Conservation (phyloP, 352 stramenopile species). For the Phytophthora multivora region DNA sequence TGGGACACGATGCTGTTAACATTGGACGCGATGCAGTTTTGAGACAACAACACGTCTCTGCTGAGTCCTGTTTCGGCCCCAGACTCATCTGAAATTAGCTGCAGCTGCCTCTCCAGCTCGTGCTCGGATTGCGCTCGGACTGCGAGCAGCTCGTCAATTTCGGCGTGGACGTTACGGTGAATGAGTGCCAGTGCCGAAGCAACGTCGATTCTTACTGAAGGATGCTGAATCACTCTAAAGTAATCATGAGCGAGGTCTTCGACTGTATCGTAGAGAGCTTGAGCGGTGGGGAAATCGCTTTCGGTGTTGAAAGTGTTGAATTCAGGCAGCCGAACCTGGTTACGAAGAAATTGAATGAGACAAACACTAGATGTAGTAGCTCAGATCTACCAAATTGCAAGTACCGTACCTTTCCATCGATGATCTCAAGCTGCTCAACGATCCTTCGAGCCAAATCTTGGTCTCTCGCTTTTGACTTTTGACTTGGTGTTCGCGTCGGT, state of each 20-base stretch:
- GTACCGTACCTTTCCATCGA: slow-evolving; percentile 22
- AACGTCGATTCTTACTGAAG: background rate
- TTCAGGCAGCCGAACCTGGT: slow-evolving; percentile 27
- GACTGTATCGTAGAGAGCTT: slow-evolving; percentile 29
- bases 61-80: slow-evolving; percentile 3
- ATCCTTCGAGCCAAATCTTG: slow-evolving; percentile 1
- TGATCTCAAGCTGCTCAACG: slow-evolving; percentile 19
- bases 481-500: background rate
- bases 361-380: background rate
- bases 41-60: slow-evolving; percentile 26
- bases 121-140: slow-evolving; percentile 31
- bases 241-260: slow-evolving; percentile 18
- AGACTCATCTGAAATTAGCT: slow-evolving; percentile 26
- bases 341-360: background rate
- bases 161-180: slow-evolving; percentile 12
- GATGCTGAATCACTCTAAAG: slow-evolving; percentile 21
- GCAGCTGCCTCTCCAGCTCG: slow-evolving; percentile 24
- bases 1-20: slow-evolving; percentile 25
- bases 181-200: slow-evolving; percentile 12
- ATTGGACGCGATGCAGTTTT: slow-evolving; percentile 33
- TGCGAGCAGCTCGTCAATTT: slow-evolving; percentile 31
- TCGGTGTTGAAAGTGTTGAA: background rate
- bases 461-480: slow-evolving; percentile 3
- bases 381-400: background rate
- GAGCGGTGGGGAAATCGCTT: slow-evolving; percentile 4